A percentile compares a stretch with the other conserved stretches of the same genome.
Conservation (phyloP, 164 flowering plant genomes). For the Paratinospora sagittata region DNA sequence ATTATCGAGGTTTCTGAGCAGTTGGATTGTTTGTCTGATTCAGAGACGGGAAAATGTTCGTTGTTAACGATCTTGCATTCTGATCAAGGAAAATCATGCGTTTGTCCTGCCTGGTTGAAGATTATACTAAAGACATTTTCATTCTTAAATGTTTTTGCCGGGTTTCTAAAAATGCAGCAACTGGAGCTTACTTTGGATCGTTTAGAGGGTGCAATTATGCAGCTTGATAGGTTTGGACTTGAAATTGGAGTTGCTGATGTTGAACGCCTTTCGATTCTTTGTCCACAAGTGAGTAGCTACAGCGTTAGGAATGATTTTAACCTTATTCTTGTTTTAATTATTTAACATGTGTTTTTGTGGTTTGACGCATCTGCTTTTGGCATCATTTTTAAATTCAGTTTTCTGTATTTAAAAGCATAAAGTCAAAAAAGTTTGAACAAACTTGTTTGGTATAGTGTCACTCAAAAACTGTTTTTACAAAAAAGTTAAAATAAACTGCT, state of each 20-base stretch:
- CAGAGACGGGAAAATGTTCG: slow-evolving; percentile 34
- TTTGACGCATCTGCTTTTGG: neutral
- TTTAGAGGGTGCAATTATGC: slow-evolving; percentile 38
- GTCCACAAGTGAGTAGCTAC: slow-evolving; percentile 58
- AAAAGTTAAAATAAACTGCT: no score
- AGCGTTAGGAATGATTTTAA: neutral
- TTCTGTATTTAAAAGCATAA: no score
- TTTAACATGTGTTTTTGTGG: neutral
- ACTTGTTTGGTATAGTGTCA: no score
- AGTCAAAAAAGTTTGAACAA: no score
- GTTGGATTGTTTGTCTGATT: slow-evolving; percentile 48
- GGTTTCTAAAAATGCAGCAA: slow-evolving; percentile 35
- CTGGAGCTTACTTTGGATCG: slow-evolving; percentile 24
- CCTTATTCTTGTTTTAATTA: neutral
- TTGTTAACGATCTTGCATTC: slow-evolving; percentile 9
- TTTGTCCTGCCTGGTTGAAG: slow-evolving; percentile 80
- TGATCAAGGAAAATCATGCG: slow-evolving; percentile 28
- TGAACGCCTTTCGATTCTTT: slow-evolving; percentile 50
- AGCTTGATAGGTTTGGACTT: slow-evolving; percentile 35
- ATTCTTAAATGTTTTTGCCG: slow-evolving; percentile 55
- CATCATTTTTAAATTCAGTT: no score
- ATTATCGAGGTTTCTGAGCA: slow-evolving; percentile 37
- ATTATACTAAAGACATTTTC: slow-evolving; percentile 48
- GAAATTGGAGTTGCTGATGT: slow-evolving; percentile 42
- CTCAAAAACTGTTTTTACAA: no score